These are phyloP conservation scores for Coelastrella sp. DNA, from an alignment of 139 green algal genomes.

Conservation along the genomic window DNA sequence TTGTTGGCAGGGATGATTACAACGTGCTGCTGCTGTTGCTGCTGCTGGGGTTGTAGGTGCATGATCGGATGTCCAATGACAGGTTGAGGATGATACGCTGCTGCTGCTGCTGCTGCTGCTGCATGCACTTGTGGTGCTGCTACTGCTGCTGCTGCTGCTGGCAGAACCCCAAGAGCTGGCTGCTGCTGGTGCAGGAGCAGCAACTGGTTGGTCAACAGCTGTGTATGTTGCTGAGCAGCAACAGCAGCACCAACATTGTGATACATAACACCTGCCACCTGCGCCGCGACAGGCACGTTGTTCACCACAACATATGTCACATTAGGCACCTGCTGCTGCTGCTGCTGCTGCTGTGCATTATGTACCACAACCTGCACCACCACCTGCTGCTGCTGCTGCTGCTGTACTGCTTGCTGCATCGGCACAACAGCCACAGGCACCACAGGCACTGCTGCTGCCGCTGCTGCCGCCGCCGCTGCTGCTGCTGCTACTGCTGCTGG, in stretches of 20 bases:
- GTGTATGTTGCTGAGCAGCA: too few species aligned
- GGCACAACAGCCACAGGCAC: background rate
- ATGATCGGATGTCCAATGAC: background rate
- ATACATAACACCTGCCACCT: too few species aligned
- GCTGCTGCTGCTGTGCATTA: background rate
- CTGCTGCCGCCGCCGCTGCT: background rate
- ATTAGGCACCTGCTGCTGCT: constrained; percentile 4
- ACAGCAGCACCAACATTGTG: too few species aligned
- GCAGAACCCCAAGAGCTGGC: too few species aligned
- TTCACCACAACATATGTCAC: too few species aligned
- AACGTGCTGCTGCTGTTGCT: background rate
- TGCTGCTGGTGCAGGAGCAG: background rate
- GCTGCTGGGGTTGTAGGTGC: background rate
- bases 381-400: constrained; percentile 10
- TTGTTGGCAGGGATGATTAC: background rate
- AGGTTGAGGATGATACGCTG: background rate
- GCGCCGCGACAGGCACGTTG: too few species aligned
- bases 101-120: constrained; percentile 11
- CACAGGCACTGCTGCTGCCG: constrained; percentile 4
- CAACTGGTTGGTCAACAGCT: too few species aligned
- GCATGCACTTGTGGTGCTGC: background rate
- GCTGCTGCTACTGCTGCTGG: background rate
- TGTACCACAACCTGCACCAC: background rate
- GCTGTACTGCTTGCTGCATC: background rate
- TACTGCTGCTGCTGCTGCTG: constrained; percentile 3